A percentile compares a stretch with the other conserved stretches of the same genome.
Evolutionary conservation across 176 grass and related monocot species (phyloP).

Genomic region (Aegilops bicornis): DNA sequence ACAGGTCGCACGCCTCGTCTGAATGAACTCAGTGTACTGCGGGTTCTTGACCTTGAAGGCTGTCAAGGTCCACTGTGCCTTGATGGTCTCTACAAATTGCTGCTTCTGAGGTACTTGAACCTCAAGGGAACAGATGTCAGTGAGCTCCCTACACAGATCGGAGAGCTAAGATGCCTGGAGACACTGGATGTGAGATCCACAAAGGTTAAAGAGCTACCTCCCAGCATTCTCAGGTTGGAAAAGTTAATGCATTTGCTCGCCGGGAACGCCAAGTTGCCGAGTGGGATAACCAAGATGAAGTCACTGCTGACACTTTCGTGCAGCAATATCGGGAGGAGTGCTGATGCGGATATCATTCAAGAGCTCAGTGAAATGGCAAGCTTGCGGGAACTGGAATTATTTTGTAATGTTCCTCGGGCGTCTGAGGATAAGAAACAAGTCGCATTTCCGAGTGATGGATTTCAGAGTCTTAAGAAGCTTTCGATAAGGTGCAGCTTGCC

Average conservation of each 20-base stretch:
- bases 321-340: neutral
- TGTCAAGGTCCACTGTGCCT: conserved; percentile 24
- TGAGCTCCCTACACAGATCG: too few species aligned
- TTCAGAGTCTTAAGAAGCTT: conserved; percentile 21
- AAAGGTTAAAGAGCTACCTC: conserved; percentile 34
- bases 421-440: neutral
- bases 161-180: too few species aligned
- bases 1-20: neutral
- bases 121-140: too few species aligned
- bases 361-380: conserved; percentile 2
- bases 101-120: conserved; percentile 12
- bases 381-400: conserved; percentile 30
- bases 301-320: conserved; percentile 19
- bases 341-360: neutral
- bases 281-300: conserved; percentile 3
- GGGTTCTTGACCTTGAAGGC: conserved; percentile 42
- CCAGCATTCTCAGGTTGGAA: conserved; percentile 18
- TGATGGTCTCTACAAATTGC: conserved; percentile 25
- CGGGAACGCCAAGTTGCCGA: conserved; percentile 13
- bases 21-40: conserved; percentile 24
- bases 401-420: conserved; percentile 19
- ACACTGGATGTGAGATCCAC: conserved; percentile 32
- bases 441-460: conserved; percentile 11
- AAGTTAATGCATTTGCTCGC: conserved; percentile 32
- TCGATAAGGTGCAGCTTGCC: neutral